Evolutionary conservation across 495 filamentous ascomycete species (phyloP), one percentile per base, ranked within the genome.

Genomic region (Amorphotheca resinae): DNA sequence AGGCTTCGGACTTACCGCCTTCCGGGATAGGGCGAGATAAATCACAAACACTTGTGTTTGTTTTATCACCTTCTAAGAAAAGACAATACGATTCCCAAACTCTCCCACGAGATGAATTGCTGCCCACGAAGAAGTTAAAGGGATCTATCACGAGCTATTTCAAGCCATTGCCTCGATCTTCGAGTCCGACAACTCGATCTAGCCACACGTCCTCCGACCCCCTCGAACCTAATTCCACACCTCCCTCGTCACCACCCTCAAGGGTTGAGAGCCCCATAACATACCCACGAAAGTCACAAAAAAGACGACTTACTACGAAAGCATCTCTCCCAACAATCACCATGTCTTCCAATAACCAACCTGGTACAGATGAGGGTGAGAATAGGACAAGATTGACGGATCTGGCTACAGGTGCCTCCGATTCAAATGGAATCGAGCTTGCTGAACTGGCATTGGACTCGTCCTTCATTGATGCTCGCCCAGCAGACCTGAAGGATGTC

Each of bases 111-210:
- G 32, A 20, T 3, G 26, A 11, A 11, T 28, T 28, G 11, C 25
- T 28, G 5, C 25, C 25, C 5, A 28, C 21, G 11, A 50, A 50
- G 37, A 47, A 51, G 32, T 4, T 32, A 4, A 30, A 22, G 20
- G 40, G 35, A 12, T 44, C 38, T 3, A 56, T 56, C 9, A 39
- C 41, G 28, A 39, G 31, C 28, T 56, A 50, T 28, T 56, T 56
- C 53, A 56, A 46, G 31, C 48, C 52, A 26, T 25, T 43, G 3
- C 39, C 41, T 21, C 41, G 32, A n/a, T 42, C 49, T 12, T 43
- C 46, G 14, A 52, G 42, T 38, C 37, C 41, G 15, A 23, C 31
- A 7, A 28, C 33, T 1, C 30, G n/a, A 26, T 16, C 44, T 16
- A 3, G 2, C 7, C 16, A 23, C 2, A 28, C 14, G 30, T 44